phyloP scores from a whole-genome alignment of 2,329 filamentous ascomycete species.

The Stemphylium vesicarium region DNA sequence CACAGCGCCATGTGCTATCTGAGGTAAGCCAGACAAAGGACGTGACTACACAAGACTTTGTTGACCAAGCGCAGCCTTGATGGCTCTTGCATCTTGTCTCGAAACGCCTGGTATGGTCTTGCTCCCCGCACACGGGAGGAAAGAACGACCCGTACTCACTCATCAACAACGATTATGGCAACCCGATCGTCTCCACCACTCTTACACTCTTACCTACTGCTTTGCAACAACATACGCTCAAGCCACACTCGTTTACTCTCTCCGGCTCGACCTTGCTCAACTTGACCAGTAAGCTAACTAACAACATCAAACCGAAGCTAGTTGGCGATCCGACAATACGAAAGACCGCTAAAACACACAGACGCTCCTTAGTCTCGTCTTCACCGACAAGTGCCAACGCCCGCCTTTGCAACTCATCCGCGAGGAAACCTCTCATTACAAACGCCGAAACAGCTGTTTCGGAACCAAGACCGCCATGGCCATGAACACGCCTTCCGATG shows the following conservation, averaged over 20 bases:
- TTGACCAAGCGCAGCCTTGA: neutral
- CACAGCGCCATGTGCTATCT: neutral
- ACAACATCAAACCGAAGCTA: neutral
- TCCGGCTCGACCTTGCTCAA: neutral
- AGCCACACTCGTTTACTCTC: neutral
- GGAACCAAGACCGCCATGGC: neutral
- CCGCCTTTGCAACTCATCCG: neutral
- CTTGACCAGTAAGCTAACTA: neutral
- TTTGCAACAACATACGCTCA: neutral
- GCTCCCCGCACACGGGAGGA: constrained; percentile 1
- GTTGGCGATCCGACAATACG: no score
- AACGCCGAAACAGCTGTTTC: neutral
- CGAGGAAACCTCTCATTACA: neutral
- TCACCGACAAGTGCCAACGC: no score
- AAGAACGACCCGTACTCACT: constrained; percentile 2
- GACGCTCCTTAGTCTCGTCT: no score
- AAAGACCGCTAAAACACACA: no score
- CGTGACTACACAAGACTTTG: neutral
- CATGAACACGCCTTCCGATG: no score
- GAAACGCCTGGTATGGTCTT: constrained; percentile 13
- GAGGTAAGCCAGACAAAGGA: neutral
- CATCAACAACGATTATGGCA: neutral
- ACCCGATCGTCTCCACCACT: neutral
- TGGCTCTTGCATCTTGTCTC: constrained; percentile 10
- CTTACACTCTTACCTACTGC: neutral